Percentiles rank a stretch among this genome's conserved stretches.
These are phyloP conservation scores for Russula ochroleuca DNA, from an alignment of 768 basidiomycete genomes.

Conservation along the genomic window DNA sequence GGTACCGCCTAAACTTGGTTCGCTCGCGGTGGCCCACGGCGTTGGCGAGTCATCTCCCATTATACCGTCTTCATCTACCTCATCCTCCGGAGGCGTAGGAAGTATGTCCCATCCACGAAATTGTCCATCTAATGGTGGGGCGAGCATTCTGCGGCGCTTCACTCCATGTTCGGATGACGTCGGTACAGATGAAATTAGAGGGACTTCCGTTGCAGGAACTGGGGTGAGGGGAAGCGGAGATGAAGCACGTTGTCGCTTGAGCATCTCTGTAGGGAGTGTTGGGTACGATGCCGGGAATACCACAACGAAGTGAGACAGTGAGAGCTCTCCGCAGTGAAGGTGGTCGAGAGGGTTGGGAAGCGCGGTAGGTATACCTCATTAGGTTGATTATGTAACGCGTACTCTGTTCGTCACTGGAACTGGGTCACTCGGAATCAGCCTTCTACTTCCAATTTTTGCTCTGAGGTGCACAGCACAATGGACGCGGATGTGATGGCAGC, in stretches of 20 bases:
- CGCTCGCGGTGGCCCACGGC: constrained; percentile 10
- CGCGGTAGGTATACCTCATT: background rate
- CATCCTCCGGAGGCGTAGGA: constrained; percentile 25
- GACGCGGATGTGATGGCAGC: constrained; percentile 66
- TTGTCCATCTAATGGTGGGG: constrained; percentile 52
- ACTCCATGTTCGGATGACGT: constrained; percentile 35
- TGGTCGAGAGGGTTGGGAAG: background rate
- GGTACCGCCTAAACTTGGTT: constrained; percentile 9
- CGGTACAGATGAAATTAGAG: constrained; percentile 26
- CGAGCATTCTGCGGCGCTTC: constrained; percentile 53
- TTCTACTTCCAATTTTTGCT: background rate
- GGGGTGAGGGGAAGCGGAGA: constrained; percentile 21
- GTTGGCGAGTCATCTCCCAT: constrained; percentile 2
- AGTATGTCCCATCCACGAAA: constrained; percentile 43
- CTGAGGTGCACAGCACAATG: constrained; percentile 34
- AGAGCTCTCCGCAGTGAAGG: background rate
- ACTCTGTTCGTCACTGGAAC: background rate
- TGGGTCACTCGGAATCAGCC: background rate
- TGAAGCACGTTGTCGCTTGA: constrained; percentile 28
- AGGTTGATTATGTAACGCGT: constrained; percentile 25
- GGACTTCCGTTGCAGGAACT: constrained; percentile 20
- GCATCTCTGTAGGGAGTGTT: constrained; percentile 16
- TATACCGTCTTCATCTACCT: constrained; percentile 34
- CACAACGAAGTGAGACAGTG: background rate
- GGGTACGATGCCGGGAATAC: background rate